A percentile compares a stretch with the other conserved stretches of the same genome.
These are phyloP conservation scores for Ambrosia artemisiifolia DNA, from an alignment of 129 eudicot species.

Conservation along the genomic window DNA sequence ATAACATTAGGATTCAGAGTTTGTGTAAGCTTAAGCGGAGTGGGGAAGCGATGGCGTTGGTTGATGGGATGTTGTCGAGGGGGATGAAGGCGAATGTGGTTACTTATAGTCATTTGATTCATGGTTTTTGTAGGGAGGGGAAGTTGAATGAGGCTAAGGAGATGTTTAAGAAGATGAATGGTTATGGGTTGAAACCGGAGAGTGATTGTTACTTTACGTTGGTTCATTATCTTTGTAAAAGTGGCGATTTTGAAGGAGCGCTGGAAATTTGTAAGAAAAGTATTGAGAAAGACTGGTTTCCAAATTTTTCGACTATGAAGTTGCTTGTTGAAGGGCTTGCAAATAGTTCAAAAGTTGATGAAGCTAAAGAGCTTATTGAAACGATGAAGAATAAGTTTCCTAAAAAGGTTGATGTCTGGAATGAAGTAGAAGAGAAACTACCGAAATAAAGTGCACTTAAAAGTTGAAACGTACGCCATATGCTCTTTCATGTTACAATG, in stretches of 20 bases:
- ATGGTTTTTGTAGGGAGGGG: conserved; percentile 76
- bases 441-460: conserved; percentile 35
- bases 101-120: conserved; percentile 63
- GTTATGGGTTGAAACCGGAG: conserved; percentile 51
- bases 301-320: conserved; percentile 71
- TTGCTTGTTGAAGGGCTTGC: conserved; percentile 83
- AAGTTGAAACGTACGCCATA: conserved; percentile 10
- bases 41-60: conserved; percentile 70
- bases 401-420: conserved; percentile 57
- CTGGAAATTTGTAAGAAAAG: conserved; percentile 52
- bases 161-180: conserved; percentile 51
- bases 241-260: conserved; percentile 71
- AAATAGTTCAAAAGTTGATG: conserved; percentile 54
- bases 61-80: conserved; percentile 54
- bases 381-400: conserved; percentile 69
- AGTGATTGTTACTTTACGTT: conserved; percentile 67
- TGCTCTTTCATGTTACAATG: conserved; percentile 10
- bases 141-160: conserved; percentile 68
- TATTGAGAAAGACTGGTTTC: conserved; percentile 75
- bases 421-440: conserved; percentile 70
- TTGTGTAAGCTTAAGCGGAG: conserved; percentile 76
- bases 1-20: conserved; percentile 77
- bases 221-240: conserved; percentile 58
- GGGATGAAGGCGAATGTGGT: conserved; percentile 65
- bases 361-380: conserved; percentile 58